These are phyloP conservation scores for Tetrahymena thermophila DNA, from an alignment of 73 alveolate species.

Conservation along the genomic window DNA sequence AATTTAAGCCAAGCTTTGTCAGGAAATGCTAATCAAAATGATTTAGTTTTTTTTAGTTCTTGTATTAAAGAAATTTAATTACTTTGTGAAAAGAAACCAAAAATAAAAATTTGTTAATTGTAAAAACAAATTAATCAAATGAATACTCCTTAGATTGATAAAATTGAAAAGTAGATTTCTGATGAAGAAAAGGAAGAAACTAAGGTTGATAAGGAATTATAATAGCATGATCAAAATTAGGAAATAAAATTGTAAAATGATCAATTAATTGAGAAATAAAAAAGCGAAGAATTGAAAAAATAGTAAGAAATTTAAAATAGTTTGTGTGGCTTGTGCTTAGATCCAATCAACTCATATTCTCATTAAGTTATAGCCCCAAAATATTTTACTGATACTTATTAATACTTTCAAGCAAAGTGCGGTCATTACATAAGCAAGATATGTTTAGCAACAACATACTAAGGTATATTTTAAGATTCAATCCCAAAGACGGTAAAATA, in stretches of 20 bases:
- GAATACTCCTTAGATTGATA: too few relatives aligned
- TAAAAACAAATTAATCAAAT: too few relatives aligned
- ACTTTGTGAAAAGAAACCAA: not conserved
- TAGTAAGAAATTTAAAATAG: not conserved
- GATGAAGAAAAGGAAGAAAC: not conserved
- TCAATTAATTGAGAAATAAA: not conserved
- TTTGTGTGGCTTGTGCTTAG: not conserved
- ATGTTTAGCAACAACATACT: not conserved
- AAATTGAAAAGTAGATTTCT: not conserved
- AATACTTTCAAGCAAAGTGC: not conserved
- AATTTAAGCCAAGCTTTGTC: not conserved
- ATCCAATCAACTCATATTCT: not conserved
- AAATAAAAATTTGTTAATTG: too few relatives aligned
- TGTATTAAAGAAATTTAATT: not conserved
- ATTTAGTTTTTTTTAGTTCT: not conserved
- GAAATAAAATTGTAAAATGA: not conserved
- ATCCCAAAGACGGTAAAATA: not conserved
- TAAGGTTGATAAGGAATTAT: not conserved
- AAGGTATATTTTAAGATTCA: not conserved
- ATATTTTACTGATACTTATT: not conserved
- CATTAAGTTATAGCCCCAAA: not conserved
- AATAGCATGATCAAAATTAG: not conserved
- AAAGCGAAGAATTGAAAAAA: not conserved
- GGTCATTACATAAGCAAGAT: not conserved
- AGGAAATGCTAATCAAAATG: not conserved